Evolutionary conservation across 1,139 yeast species (phyloP), one percentile per base, ranked within the genome.

Genomic region (Geotrichum phurueaensis): DNA sequence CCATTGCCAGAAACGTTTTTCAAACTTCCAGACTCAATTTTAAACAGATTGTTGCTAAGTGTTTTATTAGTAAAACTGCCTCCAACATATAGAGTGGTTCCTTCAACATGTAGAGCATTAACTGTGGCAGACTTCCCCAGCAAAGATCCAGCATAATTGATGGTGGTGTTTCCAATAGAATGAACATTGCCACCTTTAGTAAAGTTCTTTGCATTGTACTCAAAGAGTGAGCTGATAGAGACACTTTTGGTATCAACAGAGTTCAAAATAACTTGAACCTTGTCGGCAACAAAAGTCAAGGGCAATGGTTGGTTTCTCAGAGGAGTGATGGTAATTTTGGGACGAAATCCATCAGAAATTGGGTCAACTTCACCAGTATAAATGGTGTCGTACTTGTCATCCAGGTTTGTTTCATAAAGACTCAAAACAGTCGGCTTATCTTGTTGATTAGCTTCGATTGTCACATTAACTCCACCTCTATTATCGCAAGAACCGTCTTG

Each of bases 401-500:
- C 80, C 51, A 84, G 78, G 71, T 94, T 94, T 61, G 90, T 90
- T 73, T 95, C 98, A 70, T 83, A 90, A 47, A 91, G 78, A 64
- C 53, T 71, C 78, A 76, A 39, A 75, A 74, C 69, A 1, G 79
- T 66, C 0, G 81, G 75, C 22, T 79, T 80, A 10, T 72, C 68
- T 3, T 72, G 70, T 4, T 69, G 68, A 51, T 81, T 79, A 54
- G 78, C 77, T 64, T 77, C 77, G 1, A 92, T 78, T 0, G 96
- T 81, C 0, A 87, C 96, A 67, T 89, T 88, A 5, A 89, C 94
- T 36, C 84, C 82, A 5, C 96, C 91, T 71, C 99, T 81, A 25
- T 76, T 65, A 29, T 71, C 68, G 74, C 99, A 94, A 0, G 96
- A 81, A 53, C 78, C 75, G 70, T 89, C 97, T 10, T 70, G 73